Evolutionary conservation across 306 rosid species (phyloP).

Genomic region (Fragaria vesca): DNA sequence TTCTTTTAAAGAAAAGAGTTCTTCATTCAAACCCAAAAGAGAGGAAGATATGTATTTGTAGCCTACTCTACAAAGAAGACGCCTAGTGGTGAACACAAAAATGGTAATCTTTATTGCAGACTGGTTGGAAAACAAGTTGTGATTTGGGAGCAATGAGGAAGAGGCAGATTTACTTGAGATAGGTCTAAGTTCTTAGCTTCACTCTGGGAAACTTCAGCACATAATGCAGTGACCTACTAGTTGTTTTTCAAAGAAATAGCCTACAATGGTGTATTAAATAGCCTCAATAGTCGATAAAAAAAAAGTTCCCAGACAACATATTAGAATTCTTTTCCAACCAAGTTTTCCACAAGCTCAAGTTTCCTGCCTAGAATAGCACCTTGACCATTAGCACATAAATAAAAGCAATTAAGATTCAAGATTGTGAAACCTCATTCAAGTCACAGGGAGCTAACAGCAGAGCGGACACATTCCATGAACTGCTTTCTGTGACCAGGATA

Average conservation of each 20-base stretch:
- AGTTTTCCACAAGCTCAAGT: neutral
- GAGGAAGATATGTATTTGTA: neutral
- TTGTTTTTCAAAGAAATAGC: neutral
- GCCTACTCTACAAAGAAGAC: no score
- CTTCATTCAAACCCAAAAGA: neutral
- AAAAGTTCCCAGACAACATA: neutral
- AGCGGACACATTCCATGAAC: neutral
- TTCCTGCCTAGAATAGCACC: neutral
- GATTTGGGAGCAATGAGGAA: neutral
- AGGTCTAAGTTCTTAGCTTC: neutral
- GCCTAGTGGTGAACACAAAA: neutral
- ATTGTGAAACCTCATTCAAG: neutral
- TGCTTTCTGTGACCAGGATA: neutral
- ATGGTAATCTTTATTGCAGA: neutral
- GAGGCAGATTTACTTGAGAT: neutral
- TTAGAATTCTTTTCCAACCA: neutral
- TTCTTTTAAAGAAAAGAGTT: neutral
- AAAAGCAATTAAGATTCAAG: neutral
- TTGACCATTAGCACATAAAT: neutral
- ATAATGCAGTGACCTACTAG: neutral
- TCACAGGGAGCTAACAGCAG: neutral
- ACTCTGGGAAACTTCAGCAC: neutral
- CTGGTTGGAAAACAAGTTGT: neutral
- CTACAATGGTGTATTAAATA: neutral
- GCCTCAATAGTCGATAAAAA: neutral